These are phyloP conservation scores for Hanseniaspora clermontiae DNA, from an alignment of 805 yeast species.

Conservation along the genomic window DNA sequence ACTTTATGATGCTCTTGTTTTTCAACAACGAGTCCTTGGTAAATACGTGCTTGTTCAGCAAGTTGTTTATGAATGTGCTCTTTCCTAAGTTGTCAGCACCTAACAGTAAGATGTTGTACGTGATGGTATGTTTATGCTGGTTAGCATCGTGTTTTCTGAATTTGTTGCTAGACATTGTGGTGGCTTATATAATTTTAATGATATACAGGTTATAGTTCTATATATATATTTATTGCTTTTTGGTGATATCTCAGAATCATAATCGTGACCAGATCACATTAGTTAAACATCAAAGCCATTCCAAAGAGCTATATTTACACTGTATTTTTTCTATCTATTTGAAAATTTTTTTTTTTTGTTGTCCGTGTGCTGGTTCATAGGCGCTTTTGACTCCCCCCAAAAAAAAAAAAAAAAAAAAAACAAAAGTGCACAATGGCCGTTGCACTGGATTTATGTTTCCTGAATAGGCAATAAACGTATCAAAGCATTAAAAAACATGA, in stretches of 20 bases:
- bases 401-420: not conserved
- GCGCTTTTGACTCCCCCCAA: too few species aligned
- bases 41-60: slow-evolving; percentile 49
- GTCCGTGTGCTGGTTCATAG: too few species aligned
- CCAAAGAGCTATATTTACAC: too few species aligned
- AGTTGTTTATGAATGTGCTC: slow-evolving; percentile 58
- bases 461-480: not conserved
- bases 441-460: not conserved
- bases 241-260: too few species aligned
- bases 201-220: not conserved
- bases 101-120: slow-evolving; percentile 59
- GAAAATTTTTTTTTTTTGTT: too few species aligned
- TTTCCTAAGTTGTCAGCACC: slow-evolving; percentile 72
- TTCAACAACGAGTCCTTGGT: slow-evolving; percentile 41
- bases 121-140: slow-evolving; percentile 59
- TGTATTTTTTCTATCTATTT: too few species aligned
- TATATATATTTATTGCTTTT: too few species aligned
- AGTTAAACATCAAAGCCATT: too few species aligned
- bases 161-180: not conserved
- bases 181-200: not conserved
- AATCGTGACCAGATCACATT: too few species aligned
- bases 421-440: not conserved
- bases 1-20: slow-evolving; percentile 7
- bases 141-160: slow-evolving; percentile 20
- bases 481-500: not conserved